A percentile compares a stretch with the other conserved stretches of the same genome.
Evolutionary conservation across 2,329 filamentous ascomycete genomes (phyloP).

Genomic region (Fusarium continuum): DNA sequence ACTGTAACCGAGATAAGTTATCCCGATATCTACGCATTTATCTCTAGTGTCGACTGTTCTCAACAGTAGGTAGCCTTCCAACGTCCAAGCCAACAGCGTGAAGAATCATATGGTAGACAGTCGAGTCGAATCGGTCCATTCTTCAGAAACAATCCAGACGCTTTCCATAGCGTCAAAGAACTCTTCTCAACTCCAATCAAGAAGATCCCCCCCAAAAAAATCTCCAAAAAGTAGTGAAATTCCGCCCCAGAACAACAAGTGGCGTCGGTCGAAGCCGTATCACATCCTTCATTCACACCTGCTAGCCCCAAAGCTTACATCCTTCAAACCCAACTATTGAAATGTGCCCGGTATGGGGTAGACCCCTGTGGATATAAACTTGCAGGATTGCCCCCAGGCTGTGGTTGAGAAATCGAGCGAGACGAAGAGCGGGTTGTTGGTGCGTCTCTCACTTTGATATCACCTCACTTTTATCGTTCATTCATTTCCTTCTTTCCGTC

Average conservation of each 20-base stretch:
- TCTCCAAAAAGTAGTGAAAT: neutral
- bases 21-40: no score
- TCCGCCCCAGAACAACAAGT: neutral
- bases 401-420: neutral
- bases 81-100: neutral
- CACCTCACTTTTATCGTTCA: constrained; percentile 6
- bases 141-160: neutral
- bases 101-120: neutral
- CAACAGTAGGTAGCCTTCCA: neutral
- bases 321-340: constrained; percentile 1
- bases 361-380: constrained; percentile 24
- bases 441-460: constrained; percentile 27
- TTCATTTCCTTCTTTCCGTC: neutral
- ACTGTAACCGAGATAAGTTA: no score
- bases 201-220: no score
- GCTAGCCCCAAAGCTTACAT: constrained; percentile 28
- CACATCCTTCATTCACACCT: constrained; percentile 9
- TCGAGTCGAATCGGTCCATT: neutral
- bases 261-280: constrained; percentile 21
- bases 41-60: no score
- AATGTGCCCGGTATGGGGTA: neutral
- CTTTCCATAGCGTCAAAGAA: neutral
- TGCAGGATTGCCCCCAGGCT: constrained; percentile 1
- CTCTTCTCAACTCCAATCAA: neutral
- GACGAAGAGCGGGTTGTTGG: constrained; percentile 1